phyloP scores from a whole-genome alignment of 306 rosid species.

The Ochetophila trinervis region DNA sequence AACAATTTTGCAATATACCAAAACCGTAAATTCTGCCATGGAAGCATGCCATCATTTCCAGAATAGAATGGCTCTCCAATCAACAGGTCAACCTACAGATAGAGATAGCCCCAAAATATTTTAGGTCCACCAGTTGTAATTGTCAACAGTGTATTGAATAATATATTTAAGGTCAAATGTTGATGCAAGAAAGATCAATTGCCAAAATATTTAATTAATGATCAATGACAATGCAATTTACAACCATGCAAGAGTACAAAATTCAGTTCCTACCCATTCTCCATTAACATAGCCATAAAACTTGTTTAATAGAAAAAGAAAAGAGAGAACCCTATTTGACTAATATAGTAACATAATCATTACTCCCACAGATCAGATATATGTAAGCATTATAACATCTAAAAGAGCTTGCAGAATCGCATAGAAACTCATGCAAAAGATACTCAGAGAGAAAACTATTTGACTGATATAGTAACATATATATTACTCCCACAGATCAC shows the following conservation, averaged over 20 bases:
- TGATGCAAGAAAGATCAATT: conserved; percentile 12
- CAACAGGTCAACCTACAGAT: conserved; percentile 68
- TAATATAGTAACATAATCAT: too few species aligned
- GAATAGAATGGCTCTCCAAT: conserved; percentile 84
- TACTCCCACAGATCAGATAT: background rate
- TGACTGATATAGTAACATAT: too few species aligned
- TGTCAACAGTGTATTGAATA: background rate
- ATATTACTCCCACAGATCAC: background rate
- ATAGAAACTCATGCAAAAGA: background rate
- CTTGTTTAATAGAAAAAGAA: too few species aligned
- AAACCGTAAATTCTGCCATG: conserved; percentile 89
- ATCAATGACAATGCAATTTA: too few species aligned
- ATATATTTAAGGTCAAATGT: background rate
- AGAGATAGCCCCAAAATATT: conserved; percentile 15
- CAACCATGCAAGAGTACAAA: background rate
- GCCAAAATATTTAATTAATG: background rate
- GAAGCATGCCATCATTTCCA: conserved; percentile 77
- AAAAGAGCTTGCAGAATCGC: background rate
- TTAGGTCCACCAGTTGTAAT: conserved; percentile 4
- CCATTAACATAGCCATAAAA: background rate
- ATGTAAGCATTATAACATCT: background rate
- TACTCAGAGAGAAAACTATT: background rate
- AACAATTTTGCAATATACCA: conserved; percentile 40
- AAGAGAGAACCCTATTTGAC: too few species aligned
- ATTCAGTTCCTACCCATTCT: conserved; percentile 5